Base-by-base conservation (phyloP, 495 filamentous ascomycete species). In the Pyrenula aspistea region DNA sequence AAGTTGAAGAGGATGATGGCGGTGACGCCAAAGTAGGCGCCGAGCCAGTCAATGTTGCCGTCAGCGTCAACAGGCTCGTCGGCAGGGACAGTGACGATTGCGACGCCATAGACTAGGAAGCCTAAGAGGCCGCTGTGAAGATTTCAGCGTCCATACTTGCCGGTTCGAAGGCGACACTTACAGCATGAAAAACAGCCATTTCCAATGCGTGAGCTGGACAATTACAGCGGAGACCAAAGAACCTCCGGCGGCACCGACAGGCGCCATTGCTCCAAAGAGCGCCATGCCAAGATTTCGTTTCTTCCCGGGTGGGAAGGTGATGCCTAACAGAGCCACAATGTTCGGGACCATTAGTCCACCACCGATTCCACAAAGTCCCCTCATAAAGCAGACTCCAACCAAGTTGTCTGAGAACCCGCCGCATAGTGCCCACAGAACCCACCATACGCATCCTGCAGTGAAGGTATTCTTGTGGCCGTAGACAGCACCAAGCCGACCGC, bases 281-380 rank as follows among this genome's bases (percentile, higher is more conserved):
- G 77, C 72, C 60, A 89, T 86, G 0, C 77, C 71, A 72, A 89
- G 80, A 42, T 81, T 71, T 72, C 87, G 85, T 48, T 76, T 73
- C 31, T 61, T 67, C 0, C 80, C 79, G 0, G 75, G 74, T 0
- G 65, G 60, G 58, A 84, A 86, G 0, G 74, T 73, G 0, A 70
- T 63, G 3, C 83, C 86, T 10, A 87, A 60, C n/a, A 86, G 70
- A 2, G 84, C 84, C 15, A 86, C 60, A 0, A 67, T 77, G 56
- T 86, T 87, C 1, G 84, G 84, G 12, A 86, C 67, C 31, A 83
- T 55, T 61, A 85, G 70, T 0, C 81, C 80, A 0, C 77, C 77
- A 0, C 83, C 82, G 1, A 87, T 75, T 0, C 84, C 84, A 53
- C 83, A 76, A 2, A 87, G 63, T 1, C 77, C 77, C 2, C 85